phyloP scores from a whole-genome alignment of 345 rosid genomes.

The Citrus maxima region DNA sequence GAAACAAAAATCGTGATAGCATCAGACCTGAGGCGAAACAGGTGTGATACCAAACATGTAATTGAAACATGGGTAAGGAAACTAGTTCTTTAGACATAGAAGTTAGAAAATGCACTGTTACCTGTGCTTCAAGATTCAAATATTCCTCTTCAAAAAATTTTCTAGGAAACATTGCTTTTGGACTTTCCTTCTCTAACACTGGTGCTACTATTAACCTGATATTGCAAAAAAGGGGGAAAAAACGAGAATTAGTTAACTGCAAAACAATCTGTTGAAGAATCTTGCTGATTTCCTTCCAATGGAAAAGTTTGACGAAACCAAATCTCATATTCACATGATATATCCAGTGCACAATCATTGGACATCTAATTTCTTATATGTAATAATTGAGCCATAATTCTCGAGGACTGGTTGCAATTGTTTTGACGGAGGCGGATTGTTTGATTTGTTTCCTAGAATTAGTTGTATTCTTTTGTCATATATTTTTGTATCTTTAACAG shows the following conservation, averaged over 20 bases:
- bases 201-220: slow-evolving; percentile 47
- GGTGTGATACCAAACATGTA: not conserved
- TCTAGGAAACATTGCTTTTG: slow-evolving; percentile 36
- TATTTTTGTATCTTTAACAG: not conserved
- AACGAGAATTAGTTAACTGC: slow-evolving; percentile 6
- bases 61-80: not conserved
- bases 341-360: not conserved
- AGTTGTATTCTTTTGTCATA: not conserved
- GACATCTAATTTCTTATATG: too few species aligned
- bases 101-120: slow-evolving; percentile 17
- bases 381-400: too few species aligned
- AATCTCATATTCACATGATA: not conserved
- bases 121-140: slow-evolving; percentile 70
- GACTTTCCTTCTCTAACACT: slow-evolving; percentile 23
- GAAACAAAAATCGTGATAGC: not conserved
- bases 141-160: slow-evolving; percentile 62
- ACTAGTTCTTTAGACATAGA: not conserved
- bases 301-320: not conserved
- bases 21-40: not conserved
- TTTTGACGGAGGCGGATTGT: not conserved
- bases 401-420: not conserved
- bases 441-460: not conserved
- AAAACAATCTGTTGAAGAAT: not conserved
- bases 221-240: not conserved
- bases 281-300: not conserved